A percentile compares a stretch with the other conserved stretches of the same genome.
phyloP scores from a whole-genome alignment of 2,329 filamentous ascomycete genomes.

The Aureobasidium vineae region DNA sequence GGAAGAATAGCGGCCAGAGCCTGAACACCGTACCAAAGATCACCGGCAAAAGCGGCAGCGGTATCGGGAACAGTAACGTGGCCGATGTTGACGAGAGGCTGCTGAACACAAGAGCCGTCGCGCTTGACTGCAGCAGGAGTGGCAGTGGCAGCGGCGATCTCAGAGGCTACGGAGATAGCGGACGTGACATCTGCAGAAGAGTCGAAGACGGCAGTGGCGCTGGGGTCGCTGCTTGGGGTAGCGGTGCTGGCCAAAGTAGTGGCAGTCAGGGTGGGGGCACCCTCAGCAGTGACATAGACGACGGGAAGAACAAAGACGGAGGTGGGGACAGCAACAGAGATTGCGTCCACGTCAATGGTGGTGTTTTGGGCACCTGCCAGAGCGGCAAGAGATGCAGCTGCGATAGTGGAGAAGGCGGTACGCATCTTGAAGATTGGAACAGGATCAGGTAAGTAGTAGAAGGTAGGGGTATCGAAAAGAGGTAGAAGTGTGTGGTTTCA shows the following conservation, averaged over 20 bases:
- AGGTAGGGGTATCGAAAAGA: conserved; percentile 12
- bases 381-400: conserved; percentile 17
- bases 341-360: conserved; percentile 13
- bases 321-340: conserved; percentile 9
- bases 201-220: conserved; percentile 18
- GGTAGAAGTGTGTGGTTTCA: conserved; percentile 10
- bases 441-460: neutral
- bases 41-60: conserved; percentile 29
- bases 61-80: conserved; percentile 4
- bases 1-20: conserved; percentile 25
- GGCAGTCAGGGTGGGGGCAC: conserved; percentile 10
- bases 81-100: conserved; percentile 3
- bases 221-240: neutral
- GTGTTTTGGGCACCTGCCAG: conserved; percentile 10
- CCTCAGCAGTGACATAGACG: conserved; percentile 20
- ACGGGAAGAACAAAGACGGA: conserved; percentile 18
- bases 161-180: neutral
- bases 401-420: conserved; percentile 11
- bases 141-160: neutral
- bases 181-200: conserved; percentile 13
- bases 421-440: neutral
- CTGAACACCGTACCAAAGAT: conserved; percentile 1
- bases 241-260: conserved; percentile 15
- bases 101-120: conserved; percentile 14
- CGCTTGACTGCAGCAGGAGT: conserved; percentile 7